Evolutionary conservation across 2,329 filamentous ascomycete species (phyloP).

Genomic region (Aspergillus clavatus): DNA sequence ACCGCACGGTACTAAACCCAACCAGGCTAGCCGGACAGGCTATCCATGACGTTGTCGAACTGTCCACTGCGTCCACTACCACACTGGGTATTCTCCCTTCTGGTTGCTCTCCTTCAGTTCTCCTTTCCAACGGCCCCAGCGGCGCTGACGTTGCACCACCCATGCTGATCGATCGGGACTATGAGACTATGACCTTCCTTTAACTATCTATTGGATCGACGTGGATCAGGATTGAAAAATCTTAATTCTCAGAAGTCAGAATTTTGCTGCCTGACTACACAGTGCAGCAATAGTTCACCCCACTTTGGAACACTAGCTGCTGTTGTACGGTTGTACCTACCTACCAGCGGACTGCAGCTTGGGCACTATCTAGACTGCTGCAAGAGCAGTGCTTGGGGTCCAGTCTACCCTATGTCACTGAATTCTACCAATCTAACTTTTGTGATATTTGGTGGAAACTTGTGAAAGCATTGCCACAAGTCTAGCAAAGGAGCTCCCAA

Average conservation of each 20-base stretch:
- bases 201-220: constrained; percentile 12
- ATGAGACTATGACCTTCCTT: neutral
- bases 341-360: neutral
- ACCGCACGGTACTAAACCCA: constrained; percentile 10
- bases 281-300: constrained; percentile 4
- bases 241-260: constrained; percentile 11
- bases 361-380: no score
- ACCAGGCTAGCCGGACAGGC: constrained; percentile 12
- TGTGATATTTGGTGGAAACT: no score
- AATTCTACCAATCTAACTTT: no score
- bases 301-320: no score
- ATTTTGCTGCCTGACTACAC: constrained; percentile 15
- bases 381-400: neutral
- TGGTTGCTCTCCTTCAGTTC: neutral
- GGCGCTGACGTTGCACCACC: constrained; percentile 28
- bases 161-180: constrained; percentile 3
- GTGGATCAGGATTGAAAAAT: constrained; percentile 21
- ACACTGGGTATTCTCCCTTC: neutral
- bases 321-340: neutral
- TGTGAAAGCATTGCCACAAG: no score
- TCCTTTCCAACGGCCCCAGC: neutral
- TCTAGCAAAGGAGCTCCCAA: no score
- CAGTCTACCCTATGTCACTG: neutral
- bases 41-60: constrained; percentile 31
- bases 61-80: constrained; percentile 6